phyloP scores from a whole-genome alignment of 169 alveolate species.

The Neospora caninum region DNA sequence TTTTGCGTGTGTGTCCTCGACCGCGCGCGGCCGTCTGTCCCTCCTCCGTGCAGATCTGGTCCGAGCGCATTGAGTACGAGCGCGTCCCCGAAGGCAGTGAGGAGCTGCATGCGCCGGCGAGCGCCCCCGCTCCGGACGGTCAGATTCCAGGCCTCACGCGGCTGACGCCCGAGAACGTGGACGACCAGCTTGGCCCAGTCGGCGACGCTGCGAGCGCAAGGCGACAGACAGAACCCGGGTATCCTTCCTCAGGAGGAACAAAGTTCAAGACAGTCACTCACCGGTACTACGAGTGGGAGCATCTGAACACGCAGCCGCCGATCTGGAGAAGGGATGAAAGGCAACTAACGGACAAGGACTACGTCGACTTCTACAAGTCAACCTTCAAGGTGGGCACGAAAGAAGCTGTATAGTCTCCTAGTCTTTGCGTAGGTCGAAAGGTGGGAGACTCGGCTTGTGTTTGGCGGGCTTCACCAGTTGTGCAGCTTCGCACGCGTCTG shows the following conservation, averaged over 20 bases:
- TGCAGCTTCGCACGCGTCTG: too few relatives aligned
- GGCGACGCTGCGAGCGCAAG: not conserved
- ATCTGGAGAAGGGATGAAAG: constrained; percentile 96
- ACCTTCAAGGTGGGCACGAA: constrained; percentile 84
- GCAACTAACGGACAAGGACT: constrained; percentile 96
- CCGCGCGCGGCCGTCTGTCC: too few relatives aligned
- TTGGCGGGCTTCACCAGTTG: too few relatives aligned
- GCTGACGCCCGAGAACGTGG: constrained; percentile 11
- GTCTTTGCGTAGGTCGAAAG: too few relatives aligned
- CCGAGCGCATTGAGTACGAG: constrained; percentile 87
- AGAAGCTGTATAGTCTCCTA: not conserved
- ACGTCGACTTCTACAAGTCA: constrained; percentile 94
- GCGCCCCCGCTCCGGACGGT: not conserved
- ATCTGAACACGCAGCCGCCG: constrained; percentile 96
- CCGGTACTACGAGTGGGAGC: constrained; percentile 76
- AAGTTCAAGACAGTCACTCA: constrained; percentile 80
- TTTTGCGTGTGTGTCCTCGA: too few relatives aligned
- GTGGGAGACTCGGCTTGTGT: too few relatives aligned
- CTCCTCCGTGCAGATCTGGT: constrained; percentile 79
- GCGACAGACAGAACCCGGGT: constrained; percentile 2
- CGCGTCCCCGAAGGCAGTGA: constrained; percentile 85
- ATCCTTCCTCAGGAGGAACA: constrained; percentile 76
- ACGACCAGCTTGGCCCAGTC: not conserved
- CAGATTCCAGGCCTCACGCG: constrained; percentile 2
- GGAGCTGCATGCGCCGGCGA: not conserved